Evolutionary conservation across 2,329 filamentous ascomycete species (phyloP), one percentile per base, ranked within the genome.

Genomic region (Apiospora saccharicola): DNA sequence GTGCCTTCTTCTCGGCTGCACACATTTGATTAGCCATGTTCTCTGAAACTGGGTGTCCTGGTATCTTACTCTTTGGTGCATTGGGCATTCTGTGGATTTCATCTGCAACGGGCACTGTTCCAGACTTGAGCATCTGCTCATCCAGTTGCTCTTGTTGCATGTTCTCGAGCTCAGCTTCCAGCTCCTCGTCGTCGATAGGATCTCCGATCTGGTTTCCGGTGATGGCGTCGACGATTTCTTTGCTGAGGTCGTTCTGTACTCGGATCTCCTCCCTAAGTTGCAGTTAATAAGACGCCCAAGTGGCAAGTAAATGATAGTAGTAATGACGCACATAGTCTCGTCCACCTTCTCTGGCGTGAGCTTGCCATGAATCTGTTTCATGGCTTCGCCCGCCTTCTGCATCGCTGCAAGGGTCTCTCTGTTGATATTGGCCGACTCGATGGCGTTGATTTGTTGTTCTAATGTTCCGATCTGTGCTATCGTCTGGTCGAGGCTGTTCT

Each of bases 351-450:
- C 95, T 75, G 96, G 93, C 68, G 94, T 98, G 76, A 98, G 90
- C 75, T 93, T 93, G 78, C 91, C 92, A 82, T 98, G 95, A 78
- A 99, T 99, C 75, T 92, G 87, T 86, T 95, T 93, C 95, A 99
- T 98, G 47, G 96, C 96, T 74, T 91, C 86, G 76, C 94, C 91
- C 14, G 96, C 96, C 81, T 92, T 92, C 89, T 97, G 92, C 95
- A 99, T 98, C 10, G 95, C 96, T 77, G 92, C 90, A 75, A 98
- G 87, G 16, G 96, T 99, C 87, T 98, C 95, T 85, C 96, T 92
- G 88, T 99, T 99, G 87, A 99, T 98, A 82, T 98, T 99, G 74
- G 96, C 96, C 68, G 95, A 94, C 84, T 99, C 96, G 86, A 99
- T 98, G 73, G 94, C 92, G 83, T 96, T 96, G 80, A 98, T 97